These are phyloP conservation scores for Fusarium pseudonygamai DNA, from an alignment of 2,329 filamentous ascomycete genomes.

Conservation along the genomic window DNA sequence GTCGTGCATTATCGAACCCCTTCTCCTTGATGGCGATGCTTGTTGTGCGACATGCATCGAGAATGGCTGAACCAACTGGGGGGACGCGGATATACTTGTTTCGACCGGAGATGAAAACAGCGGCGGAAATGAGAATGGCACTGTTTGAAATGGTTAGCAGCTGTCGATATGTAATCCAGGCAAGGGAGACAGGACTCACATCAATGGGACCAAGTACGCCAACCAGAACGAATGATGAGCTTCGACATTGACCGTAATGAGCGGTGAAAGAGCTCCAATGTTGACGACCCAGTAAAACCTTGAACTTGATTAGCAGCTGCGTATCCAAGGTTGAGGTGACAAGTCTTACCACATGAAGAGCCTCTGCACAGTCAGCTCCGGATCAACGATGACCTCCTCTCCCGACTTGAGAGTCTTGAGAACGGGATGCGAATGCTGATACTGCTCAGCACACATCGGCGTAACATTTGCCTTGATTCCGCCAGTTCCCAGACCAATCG, in stretches of 20 bases:
- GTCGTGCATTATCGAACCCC: neutral
- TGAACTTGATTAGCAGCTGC: accelerated
- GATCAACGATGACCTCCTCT: neutral
- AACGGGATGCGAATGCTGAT: neutral
- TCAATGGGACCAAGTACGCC: neutral
- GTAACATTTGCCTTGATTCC: slow-evolving; percentile 1
- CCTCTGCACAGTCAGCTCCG: neutral
- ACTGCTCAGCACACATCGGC: slow-evolving; percentile 5
- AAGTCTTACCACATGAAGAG: neutral
- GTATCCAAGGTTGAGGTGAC: accelerated
- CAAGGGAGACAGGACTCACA: neutral
- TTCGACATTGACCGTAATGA: neutral
- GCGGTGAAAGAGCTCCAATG: neutral
- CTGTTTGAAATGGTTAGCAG: neutral
- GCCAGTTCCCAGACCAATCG: neutral
- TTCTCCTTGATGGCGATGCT: slow-evolving; percentile 1
- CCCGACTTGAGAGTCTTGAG: slow-evolving; percentile 5
- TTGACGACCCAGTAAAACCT: slow-evolving; percentile 12
- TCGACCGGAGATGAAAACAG: neutral
- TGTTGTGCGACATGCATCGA: neutral
- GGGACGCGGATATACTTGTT: slow-evolving; percentile 2
- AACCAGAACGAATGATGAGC: slow-evolving; percentile 1
- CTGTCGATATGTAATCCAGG: no score
- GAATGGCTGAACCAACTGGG: neutral
- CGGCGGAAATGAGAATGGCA: neutral